phyloP scores from a whole-genome alignment of 208 protist species.

The Crithidia sp. region DNA sequence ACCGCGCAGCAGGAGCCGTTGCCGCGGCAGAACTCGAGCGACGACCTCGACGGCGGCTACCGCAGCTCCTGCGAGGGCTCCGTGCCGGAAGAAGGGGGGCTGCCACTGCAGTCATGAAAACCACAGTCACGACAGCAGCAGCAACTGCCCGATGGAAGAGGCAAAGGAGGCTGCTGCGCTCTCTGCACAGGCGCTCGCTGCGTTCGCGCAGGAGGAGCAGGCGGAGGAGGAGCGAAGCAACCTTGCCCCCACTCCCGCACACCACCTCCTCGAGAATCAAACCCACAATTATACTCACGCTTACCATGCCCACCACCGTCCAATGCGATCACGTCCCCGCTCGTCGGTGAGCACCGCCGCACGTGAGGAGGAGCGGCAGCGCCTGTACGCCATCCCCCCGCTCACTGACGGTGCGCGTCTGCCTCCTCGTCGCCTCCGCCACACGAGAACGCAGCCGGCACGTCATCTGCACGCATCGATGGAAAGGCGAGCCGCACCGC shows the following conservation, averaged over 20 bases:
- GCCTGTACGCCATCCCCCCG: constrained; percentile 11
- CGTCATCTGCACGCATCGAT: background rate
- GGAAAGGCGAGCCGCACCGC: background rate
- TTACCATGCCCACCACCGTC: background rate
- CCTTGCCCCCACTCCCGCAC: background rate
- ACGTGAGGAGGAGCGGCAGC: constrained; percentile 26
- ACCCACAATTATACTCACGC: background rate
- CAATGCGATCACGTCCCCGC: background rate
- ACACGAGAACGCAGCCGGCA: too few species aligned
- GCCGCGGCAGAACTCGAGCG: constrained; percentile 17
- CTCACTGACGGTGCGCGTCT: background rate
- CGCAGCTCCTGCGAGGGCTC: constrained; percentile 33
- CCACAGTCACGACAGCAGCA: constrained; percentile 20
- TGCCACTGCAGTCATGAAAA: constrained; percentile 11
- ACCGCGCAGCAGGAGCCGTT: background rate
- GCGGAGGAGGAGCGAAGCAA: too few species aligned
- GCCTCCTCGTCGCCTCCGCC: too few species aligned
- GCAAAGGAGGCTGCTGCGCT: background rate
- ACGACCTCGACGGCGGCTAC: constrained; percentile 30
- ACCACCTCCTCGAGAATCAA: background rate
- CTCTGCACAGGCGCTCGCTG: background rate
- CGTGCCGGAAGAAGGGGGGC: constrained; percentile 17
- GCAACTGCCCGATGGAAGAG: background rate
- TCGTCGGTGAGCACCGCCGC: constrained; percentile 10
- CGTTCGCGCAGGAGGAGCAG: background rate